Evolutionary conservation across 2,329 filamentous ascomycete genomes (phyloP).

Genomic region (Gaeumannomyces sp.): DNA sequence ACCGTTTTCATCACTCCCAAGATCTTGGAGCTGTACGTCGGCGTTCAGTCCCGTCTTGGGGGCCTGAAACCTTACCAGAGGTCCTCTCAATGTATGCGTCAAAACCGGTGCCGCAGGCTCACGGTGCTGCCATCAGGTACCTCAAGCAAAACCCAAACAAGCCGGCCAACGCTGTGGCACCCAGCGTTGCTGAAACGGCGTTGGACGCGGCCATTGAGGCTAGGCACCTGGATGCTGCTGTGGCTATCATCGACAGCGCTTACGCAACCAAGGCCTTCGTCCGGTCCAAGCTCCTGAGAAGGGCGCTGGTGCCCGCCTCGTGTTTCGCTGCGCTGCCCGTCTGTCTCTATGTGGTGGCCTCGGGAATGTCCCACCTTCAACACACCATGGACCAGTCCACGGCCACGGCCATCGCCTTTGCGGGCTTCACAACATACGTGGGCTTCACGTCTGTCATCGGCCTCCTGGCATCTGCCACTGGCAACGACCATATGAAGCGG

Average conservation of each 20-base stretch:
- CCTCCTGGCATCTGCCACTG: conserved; percentile 74
- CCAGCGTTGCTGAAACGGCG: conserved; percentile 64
- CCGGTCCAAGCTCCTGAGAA: conserved; percentile 60
- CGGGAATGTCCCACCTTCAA: conserved; percentile 60
- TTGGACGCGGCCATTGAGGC: conserved; percentile 73
- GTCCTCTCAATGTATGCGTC: conserved; percentile 76
- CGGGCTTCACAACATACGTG: conserved; percentile 77
- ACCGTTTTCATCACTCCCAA: conserved; percentile 73
- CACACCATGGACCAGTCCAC: conserved; percentile 68
- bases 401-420: conserved; percentile 73
- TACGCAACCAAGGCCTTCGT: conserved; percentile 62
- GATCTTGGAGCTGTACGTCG: conserved; percentile 68
- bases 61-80: conserved; percentile 69
- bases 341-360: conserved; percentile 64
- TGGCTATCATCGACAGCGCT: conserved; percentile 66
- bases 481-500: conserved; percentile 91
- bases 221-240: conserved; percentile 69
- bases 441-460: conserved; percentile 76
- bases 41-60: conserved; percentile 66
- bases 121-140: conserved; percentile 36
- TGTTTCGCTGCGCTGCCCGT: conserved; percentile 54
- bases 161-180: conserved; percentile 64
- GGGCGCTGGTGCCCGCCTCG: conserved; percentile 53
- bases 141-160: conserved; percentile 60
- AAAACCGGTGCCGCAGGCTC: conserved; percentile 63